Base-by-base conservation (phyloP, 2,329 filamentous ascomycete species). In the Aphanoascus verrucosus region DNA sequence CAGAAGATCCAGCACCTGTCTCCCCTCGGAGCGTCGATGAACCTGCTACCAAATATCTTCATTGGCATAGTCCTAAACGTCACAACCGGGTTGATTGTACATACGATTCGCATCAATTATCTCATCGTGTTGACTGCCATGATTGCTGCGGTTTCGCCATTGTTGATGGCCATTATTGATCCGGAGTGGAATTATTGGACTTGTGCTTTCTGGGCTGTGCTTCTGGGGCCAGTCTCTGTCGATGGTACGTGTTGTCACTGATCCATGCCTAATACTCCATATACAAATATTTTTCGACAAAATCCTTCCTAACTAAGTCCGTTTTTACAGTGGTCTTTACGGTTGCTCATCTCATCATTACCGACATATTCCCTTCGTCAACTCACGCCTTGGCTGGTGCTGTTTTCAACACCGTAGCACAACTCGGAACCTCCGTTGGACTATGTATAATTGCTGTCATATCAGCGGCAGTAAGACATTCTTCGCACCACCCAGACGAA, bases 361-460 rank as follows among this genome's bases (percentile, higher is more conserved):
- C 74, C 0, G 74, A 78, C 12, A 72, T 70, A 2, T 83, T 82
- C 56, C 75, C 78, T 0, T 68, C 73, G n/a, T 66, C 78, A 7
- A 80, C 72, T 0, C 80, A 83, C 54, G 77, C 77, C 0, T 66
- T 84, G 0, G 80, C 79, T 0, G 81, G 80, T 0, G 79, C 77
- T 0, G 79, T 84, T 0, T 83, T 83, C 63, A 82, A 80, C 56
- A 81, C 79, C 0, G 69, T 77, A 0, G 67, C 72, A 0, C 79
- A 83, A 57, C 75, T 83, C 52, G 80, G 80, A 0, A 74, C 72
- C 15, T 72, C 74, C 0, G 67, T 81, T 0, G 78, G 77, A 0
- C 61, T 81, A 2, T 76, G 77, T 6, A 63, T 77, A 1, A 73
- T 75, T 53, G 74, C 74, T 8, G 72, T 76, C 0, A 74, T 81